Evolutionary conservation across 179 eudicot species (phyloP), one percentile per base, ranked within the genome.

Genomic region (Beta macrorhiza): DNA sequence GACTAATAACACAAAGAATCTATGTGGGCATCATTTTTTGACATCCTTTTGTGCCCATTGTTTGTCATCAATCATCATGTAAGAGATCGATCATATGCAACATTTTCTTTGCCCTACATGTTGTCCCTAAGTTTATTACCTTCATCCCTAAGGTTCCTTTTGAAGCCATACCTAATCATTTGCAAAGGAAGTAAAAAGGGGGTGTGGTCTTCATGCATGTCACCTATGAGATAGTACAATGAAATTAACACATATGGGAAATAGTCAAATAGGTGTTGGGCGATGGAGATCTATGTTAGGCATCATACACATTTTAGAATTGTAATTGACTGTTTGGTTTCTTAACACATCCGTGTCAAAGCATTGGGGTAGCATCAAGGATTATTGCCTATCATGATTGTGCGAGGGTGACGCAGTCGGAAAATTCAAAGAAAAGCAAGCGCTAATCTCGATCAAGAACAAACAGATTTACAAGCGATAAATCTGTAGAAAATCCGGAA

Each of bases 141-240:
- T 83, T 83, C 78, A 32, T 61, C 79, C 45, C 52, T 83, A 83
- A 83, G 85, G 56, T 79, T 79, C 64, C 85, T 78, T 47, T 67
- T 78, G 67, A 52, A 16, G 59, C 14, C 64, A 15, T 67, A 4
- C 42, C 19, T 52, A 72, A 73, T 53, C 45, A 73, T 73, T 53
- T 56, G 45, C n/a, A 6, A 55, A 22, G 63, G 63, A 29, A 53
- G 29, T 62, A 19, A 15, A 25, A 55, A 20, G 76, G 63, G 25
- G 13, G 14, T 6, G 53, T 49, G 11, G 53, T 49, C 53, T 49
- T 49, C 10, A 49, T 29, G 32, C 10, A 49, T 49, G 53, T 62
- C 2, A 62, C 67, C 32, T 62, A 61, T 61, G 10, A 61, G 17
- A 56, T 10, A 56, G 59, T 56, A 13, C 14, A 56, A 56, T 56